Evolutionary conservation across 352 stramenopile species (phyloP).

Genomic region (Phytophthora sansomeana): DNA sequence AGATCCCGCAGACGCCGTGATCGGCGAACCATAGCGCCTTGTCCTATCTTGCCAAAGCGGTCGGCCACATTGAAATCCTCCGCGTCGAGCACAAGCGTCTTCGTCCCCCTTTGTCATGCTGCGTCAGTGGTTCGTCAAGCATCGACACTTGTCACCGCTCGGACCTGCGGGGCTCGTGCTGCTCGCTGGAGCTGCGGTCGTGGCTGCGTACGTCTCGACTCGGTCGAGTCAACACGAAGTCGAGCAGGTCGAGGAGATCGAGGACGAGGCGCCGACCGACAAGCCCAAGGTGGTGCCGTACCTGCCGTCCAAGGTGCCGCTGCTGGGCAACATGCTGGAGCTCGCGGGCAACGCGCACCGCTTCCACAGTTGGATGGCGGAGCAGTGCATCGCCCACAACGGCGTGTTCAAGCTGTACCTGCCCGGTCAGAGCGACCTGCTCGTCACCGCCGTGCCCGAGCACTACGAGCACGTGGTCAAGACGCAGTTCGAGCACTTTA

Average conservation of each 20-base stretch:
- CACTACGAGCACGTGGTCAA: slow-evolving; percentile 65
- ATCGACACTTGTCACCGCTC: slow-evolving; percentile 26
- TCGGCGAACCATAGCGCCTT: not conserved
- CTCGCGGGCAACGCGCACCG: slow-evolving; percentile 31
- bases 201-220: slow-evolving; percentile 29
- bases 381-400: slow-evolving; percentile 44
- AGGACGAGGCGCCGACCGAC: not conserved
- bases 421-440: slow-evolving; percentile 41
- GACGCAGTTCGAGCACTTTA: slow-evolving; percentile 62
- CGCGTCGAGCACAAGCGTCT: slow-evolving; percentile 8
- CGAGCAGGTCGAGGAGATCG: not conserved
- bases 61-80: slow-evolving; percentile 25
- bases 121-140: slow-evolving; percentile 33
- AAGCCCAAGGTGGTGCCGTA: slow-evolving; percentile 42
- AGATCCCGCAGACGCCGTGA: not conserved
- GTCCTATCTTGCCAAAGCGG: not conserved
- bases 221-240: slow-evolving; percentile 17
- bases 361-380: slow-evolving; percentile 53
- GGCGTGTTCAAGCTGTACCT: slow-evolving; percentile 46
- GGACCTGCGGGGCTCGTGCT: slow-evolving; percentile 31
- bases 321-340: slow-evolving; percentile 47
- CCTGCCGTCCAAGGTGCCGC: slow-evolving; percentile 38
- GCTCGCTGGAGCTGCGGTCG: slow-evolving; percentile 33
- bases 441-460: slow-evolving; percentile 55
- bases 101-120: slow-evolving; percentile 22